A percentile compares a stretch with the other conserved stretches of the same genome.
Conservation (phyloP, 768 basidiomycete species). For the Suillus ampliporus region DNA sequence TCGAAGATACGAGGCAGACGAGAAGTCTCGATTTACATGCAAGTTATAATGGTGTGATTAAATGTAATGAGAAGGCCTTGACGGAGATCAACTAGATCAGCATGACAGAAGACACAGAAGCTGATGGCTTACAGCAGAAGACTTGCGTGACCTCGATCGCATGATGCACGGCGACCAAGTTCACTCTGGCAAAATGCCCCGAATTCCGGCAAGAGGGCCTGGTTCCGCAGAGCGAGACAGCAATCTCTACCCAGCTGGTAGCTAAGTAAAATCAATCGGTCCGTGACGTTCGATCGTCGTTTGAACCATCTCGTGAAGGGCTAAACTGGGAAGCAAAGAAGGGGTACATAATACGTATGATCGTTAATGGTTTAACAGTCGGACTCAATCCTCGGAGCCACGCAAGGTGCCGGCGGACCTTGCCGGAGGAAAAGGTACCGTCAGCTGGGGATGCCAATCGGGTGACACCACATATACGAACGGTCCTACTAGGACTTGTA, state of each 20-base stretch:
- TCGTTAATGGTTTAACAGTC: too few relatives aligned
- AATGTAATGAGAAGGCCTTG: neutral
- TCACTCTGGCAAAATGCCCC: neutral
- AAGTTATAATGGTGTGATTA: neutral
- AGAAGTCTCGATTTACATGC: neutral
- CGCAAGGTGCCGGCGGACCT: constrained; percentile 1
- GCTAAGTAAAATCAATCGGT: too few relatives aligned
- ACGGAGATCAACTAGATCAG: neutral
- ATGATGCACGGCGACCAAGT: neutral
- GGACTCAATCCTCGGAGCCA: neutral
- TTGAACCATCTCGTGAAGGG: too few relatives aligned
- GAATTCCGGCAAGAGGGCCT: neutral
- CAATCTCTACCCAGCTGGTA: neutral
- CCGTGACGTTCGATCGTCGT: neutral
- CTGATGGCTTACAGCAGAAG: neutral
- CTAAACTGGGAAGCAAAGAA: too few relatives aligned
- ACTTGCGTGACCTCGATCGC: neutral
- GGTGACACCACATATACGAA: neutral
- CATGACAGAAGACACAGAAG: neutral
- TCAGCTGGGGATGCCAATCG: neutral
- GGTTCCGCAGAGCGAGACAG: neutral
- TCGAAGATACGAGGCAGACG: neutral
- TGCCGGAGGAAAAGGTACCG: neutral
- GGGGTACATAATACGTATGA: too few relatives aligned
- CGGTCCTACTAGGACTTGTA: too few relatives aligned